Evolutionary conservation across 2,329 filamentous ascomycete species (phyloP).

Genomic region (Monosporascus sp.): DNA sequence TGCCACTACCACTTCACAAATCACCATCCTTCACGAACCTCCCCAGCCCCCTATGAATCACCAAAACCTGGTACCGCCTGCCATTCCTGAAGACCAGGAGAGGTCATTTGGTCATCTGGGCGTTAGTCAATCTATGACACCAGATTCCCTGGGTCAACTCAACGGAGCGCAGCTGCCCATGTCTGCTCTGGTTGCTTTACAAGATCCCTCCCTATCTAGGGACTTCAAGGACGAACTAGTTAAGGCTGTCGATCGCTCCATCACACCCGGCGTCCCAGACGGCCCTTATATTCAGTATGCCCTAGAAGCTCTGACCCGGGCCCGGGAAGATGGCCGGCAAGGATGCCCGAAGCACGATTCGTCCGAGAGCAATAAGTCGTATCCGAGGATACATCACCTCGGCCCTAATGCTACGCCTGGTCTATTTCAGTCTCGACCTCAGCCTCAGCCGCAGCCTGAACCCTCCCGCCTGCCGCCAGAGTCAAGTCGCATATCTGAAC

Average conservation of each 20-base stretch:
- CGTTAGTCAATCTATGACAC: constrained; percentile 13
- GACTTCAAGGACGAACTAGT: constrained; percentile 48
- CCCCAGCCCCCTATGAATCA: constrained; percentile 10
- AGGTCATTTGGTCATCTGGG: constrained; percentile 31
- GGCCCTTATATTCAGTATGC: constrained; percentile 86
- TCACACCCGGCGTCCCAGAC: constrained; percentile 77
- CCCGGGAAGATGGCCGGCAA: constrained; percentile 56
- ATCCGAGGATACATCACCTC: constrained; percentile 13
- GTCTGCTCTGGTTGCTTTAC: constrained; percentile 14
- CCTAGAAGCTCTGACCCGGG: constrained; percentile 76
- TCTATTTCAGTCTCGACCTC: constrained; percentile 7
- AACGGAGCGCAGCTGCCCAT: constrained; percentile 36
- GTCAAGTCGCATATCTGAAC: background rate
- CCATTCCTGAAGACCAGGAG: constrained; percentile 34
- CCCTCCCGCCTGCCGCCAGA: constrained; percentile 4
- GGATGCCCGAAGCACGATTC: constrained; percentile 16
- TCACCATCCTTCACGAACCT: constrained; percentile 20
- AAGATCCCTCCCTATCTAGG: constrained; percentile 16
- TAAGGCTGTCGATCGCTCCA: constrained; percentile 40
- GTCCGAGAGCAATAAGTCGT: constrained; percentile 13
- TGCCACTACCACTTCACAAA: constrained; percentile 18
- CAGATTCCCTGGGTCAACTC: constrained; percentile 28
- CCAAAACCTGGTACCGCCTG: constrained; percentile 25
- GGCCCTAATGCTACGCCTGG: constrained; percentile 14
- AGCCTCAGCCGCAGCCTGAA: constrained; percentile 1